Evolutionary conservation across 1,284 basidiomycete species (phyloP), one percentile per base, ranked within the genome.

Genomic region (Boletus mariae): DNA sequence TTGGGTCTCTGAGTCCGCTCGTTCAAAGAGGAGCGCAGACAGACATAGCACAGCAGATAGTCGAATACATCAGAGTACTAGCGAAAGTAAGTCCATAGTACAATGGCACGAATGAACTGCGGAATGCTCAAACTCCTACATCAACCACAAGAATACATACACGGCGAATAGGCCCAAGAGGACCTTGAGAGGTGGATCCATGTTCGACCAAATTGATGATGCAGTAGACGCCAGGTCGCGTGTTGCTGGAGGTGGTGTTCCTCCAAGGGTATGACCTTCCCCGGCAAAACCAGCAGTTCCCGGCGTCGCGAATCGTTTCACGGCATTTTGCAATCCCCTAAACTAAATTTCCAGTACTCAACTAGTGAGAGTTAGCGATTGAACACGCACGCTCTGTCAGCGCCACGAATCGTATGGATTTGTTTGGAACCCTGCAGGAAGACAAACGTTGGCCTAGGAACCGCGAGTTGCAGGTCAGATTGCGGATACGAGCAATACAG

Each of bases 401-500:
- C 87, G 12, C 88, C 88, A 52, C 76, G 77, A 29, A 91, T 79
- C 69, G 78, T 76, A 60, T 87, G 84, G 13, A 90, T 77, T 64
- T 89, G 82, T 4, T 72, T 75, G 34, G 70, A 73, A n/a, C 86
- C 85, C 61, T 81, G 84, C 57, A 91, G 63, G 65, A 91, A 90
- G 34, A 90, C 66, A 59, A 91, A 91, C 0, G 89, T 90, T 4
- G 89, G 88, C 88, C 89, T 90, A 43, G 25, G 43, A 31, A 32
- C n/a, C 45, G 38, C 40, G 11, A 37, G 11, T 2, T 17, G 17
- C 4, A 37, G 26, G 40, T 63, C 32, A 55, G 35, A 43, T 7
- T 15, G n/a, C 32, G 25, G n/a, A 37, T 23, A 15, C 5, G 6
- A n/a, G 26, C 6, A 15, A 20, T 4, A 46, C 29, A 35, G 4